A percentile compares a stretch with the other conserved stretches of the same genome.
Evolutionary conservation across 1,284 basidiomycete species (phyloP).

Genomic region (Microbotryum silenes-acaulis): DNA sequence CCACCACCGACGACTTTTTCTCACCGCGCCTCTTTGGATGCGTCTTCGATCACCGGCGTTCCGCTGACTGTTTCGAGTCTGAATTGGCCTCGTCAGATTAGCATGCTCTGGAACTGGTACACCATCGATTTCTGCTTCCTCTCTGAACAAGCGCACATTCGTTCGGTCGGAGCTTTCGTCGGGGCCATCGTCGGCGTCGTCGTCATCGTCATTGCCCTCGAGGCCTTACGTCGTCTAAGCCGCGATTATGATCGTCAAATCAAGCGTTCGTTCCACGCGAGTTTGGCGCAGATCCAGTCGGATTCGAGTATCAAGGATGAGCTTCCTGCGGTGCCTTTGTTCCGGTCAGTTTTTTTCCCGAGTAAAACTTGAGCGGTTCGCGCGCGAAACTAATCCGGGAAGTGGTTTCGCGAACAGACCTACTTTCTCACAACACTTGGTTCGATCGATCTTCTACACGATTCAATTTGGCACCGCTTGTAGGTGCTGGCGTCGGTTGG

Average conservation of each 20-base stretch:
- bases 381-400: neutral
- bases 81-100: neutral
- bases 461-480: conserved; percentile 42
- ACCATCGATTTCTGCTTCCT: conserved; percentile 45
- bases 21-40: no score
- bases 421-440: conserved; percentile 39
- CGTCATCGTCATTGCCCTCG: conserved; percentile 42
- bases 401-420: conserved; percentile 28
- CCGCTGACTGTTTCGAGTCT: no score
- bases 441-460: conserved; percentile 40
- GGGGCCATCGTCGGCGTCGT: conserved; percentile 44
- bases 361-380: neutral
- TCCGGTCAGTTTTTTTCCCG: conserved; percentile 12
- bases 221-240: conserved; percentile 40
- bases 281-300: conserved; percentile 3
- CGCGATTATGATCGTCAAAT: conserved; percentile 44
- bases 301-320: conserved; percentile 8
- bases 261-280: conserved; percentile 23
- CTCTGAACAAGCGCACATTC: conserved; percentile 40
- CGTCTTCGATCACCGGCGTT: no score
- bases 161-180: conserved; percentile 40
- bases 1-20: no score
- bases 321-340: conserved; percentile 2
- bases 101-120: conserved; percentile 30
- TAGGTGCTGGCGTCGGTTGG: conserved; percentile 26